Evolutionary conservation across 2,329 filamentous ascomycete species (phyloP), one percentile per base, ranked within the genome.

Genomic region (Aaosphaeria pasadenensis): DNA sequence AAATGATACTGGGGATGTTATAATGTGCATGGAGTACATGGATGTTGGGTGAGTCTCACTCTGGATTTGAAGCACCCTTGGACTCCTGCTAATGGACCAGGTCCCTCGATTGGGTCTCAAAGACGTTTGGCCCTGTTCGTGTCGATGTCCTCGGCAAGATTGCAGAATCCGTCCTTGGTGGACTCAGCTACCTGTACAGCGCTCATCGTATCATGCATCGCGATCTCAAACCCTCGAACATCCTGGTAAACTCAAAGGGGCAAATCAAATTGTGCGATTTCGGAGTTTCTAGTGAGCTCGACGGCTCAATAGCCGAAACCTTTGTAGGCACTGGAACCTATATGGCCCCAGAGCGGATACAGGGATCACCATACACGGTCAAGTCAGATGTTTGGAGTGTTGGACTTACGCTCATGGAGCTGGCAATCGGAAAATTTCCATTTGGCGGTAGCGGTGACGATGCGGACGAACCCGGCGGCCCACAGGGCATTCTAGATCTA

Each of bases 1-100:
- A 65, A 97, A 96, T 68, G 89, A 95, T 66, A 91, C 91, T 53
- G 92, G 95, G 67, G 94, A 99, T 74, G 95, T 99, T 50, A 95
- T 97, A 60, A 92, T 99, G 86, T 99, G 94, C 72, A 99, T 99
- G 94, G 94, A 99, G 71, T 97, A 99, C 70, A 96, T 96, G 90
- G 94, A 99, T 73, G 90, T 92, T 69, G 94, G 94, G 94, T 97
- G 81, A 73, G 89, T 76, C 6, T 24, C 33, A 36, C 33, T 36
- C 9, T 13, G 3, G 33, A 9, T 36, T 36, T 9, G 9, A 9
- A 36, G 33, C n/a, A 9, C 33, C 9, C n/a, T 9, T 9, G 33
- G 33, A 9, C 33, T 36, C 7, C 17, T 24, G 17, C 17, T 24
- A 11, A 40, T 45, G 48, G 41, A 53, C 42, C 68, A 96, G 94